phyloP scores from a whole-genome alignment of 768 basidiomycete genomes.

The Calocera cornea region DNA sequence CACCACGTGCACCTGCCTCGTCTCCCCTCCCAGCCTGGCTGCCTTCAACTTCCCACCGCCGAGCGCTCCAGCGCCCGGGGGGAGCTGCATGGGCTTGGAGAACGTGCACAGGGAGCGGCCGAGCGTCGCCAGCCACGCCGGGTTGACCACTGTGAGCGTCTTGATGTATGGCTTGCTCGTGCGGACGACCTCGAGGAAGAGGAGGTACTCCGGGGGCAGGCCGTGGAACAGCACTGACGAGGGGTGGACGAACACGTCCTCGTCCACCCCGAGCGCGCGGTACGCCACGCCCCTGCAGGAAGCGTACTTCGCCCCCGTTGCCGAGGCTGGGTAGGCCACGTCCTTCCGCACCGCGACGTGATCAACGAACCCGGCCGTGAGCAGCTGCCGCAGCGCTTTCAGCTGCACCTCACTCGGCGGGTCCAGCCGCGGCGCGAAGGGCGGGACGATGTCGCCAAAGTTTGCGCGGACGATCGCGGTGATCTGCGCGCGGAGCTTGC shows the following conservation, averaged over 20 bases:
- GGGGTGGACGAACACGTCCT: conserved; percentile 88
- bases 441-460: conserved; percentile 49
- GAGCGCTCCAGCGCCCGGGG: conserved; percentile 11
- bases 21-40: conserved; percentile 23
- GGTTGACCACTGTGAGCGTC: conserved; percentile 73
- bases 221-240: conserved; percentile 59
- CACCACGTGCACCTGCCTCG: conserved; percentile 50
- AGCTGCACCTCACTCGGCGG: conserved; percentile 79
- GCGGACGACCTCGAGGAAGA: conserved; percentile 69
- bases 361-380: conserved; percentile 86
- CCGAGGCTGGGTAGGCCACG: conserved; percentile 43
- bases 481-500: conserved; percentile 83
- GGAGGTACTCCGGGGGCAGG: conserved; percentile 72
- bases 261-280: conserved; percentile 57
- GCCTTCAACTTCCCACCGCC: conserved; percentile 32
- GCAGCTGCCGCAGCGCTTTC: conserved; percentile 76
- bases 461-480: conserved; percentile 69
- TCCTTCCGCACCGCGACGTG: conserved; percentile 89
- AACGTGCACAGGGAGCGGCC: conserved; percentile 77
- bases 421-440: conserved; percentile 47
- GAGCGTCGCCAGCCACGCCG: conserved; percentile 71
- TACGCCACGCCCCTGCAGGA: conserved; percentile 75
- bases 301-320: conserved; percentile 52
- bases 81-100: conserved; percentile 63
- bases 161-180: conserved; percentile 67